These are phyloP conservation scores for Cladosporium sp. DNA, from an alignment of 2,329 filamentous ascomycete genomes.

Conservation along the genomic window DNA sequence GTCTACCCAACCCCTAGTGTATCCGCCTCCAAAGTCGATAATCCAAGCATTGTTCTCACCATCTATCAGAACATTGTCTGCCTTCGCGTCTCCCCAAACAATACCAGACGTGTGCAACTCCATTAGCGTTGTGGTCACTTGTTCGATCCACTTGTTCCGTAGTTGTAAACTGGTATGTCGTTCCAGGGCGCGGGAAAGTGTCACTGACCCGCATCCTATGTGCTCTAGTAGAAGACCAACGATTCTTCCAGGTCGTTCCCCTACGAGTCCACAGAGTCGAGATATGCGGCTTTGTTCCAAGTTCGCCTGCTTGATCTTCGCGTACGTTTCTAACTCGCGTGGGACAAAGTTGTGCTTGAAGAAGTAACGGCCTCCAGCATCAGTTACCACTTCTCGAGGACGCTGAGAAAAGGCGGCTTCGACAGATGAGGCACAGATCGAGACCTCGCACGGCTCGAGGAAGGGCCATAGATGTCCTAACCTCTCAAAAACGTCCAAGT, in stretches of 20 bases:
- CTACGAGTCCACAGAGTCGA: constrained; percentile 3
- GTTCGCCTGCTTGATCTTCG: not conserved
- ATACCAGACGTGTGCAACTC: constrained; percentile 19
- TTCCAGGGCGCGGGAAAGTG: not conserved
- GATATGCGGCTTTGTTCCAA: not conserved
- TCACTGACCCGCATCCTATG: not conserved
- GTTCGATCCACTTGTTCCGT: constrained; percentile 1
- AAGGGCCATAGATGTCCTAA: not conserved
- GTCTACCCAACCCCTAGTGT: constrained; percentile 22
- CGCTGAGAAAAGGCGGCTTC: not conserved
- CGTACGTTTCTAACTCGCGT: not conserved
- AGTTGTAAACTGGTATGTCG: not conserved
- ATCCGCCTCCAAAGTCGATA: constrained; percentile 24
- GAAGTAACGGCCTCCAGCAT: not conserved
- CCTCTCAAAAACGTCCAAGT: not conserved
- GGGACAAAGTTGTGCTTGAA: not conserved
- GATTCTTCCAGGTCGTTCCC: not conserved
- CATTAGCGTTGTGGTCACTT: not conserved
- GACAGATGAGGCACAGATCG: not conserved
- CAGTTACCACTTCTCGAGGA: not conserved
- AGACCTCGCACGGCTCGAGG: not conserved
- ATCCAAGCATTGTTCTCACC: constrained; percentile 19
- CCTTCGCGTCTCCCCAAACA: constrained; percentile 25
- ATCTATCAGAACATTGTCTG: constrained; percentile 24
- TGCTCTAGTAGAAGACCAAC: constrained; percentile 1